Evolutionary conservation across 2,329 filamentous ascomycete genomes (phyloP), one percentile per base, ranked within the genome.

Genomic region (Aspergillus neoniger): DNA sequence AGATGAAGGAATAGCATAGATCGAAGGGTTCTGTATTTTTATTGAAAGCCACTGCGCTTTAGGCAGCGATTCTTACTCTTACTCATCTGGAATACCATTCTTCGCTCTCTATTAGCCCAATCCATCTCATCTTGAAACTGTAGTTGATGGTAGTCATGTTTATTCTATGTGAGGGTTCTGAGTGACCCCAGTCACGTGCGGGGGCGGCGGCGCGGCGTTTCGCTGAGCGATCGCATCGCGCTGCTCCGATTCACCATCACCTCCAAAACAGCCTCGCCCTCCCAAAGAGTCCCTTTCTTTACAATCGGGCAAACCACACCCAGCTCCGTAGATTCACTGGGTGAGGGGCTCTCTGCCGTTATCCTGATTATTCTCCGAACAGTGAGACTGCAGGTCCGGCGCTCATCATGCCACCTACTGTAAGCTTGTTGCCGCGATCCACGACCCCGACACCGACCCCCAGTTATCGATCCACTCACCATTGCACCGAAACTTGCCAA

Each of bases 401-500:
- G 49, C 65, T 67, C 58, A 70, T 51, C 52, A 75, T 75, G 73
- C 72, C 73, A 61, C 72, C 73, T 12, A 74, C 71, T 59, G 73
- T 75, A 72, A 59, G 73, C 73, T 55, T 57, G 58, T 67, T 57
- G 55, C 51, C 55, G 47, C 38, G 51, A 48, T 53, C 51, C 55
- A 43, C 38, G 51, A 48, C 57, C 61, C 39, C 43, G 10, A 50
- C 30, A n/a, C 49, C 38, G 28, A 30, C 28, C 28, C 28, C 28
- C 25, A 28, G 39, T 19, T 9, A 30, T 53, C 14, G 15, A 14
- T 53, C 57, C 17, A 23, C 12, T 55, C 57, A 14, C 47, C 41
- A 15, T 48, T 32, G 36, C 28, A 51, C 36, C 17, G 39, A 44
- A 49, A 28, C 51, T 50, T 32, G 47, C 25, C 38, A n/a, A 32